These are phyloP conservation scores for Polytrichum commune DNA, from an alignment of 225 moss, liverwort and hornwort species.

Conservation along the genomic window DNA sequence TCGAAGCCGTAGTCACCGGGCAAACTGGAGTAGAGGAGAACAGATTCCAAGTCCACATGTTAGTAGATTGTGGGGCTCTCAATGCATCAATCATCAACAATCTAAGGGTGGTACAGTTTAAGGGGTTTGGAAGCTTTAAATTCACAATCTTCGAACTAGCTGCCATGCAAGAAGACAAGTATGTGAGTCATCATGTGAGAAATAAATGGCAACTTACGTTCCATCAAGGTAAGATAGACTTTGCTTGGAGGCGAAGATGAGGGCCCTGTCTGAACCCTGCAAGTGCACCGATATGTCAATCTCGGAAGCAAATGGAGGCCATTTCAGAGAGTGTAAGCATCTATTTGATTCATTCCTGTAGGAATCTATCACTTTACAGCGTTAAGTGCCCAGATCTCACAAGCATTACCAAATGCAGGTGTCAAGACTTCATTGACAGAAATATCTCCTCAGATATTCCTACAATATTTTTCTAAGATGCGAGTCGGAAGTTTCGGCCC, in stretches of 20 bases:
- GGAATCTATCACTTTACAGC: no score
- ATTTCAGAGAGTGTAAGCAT: no score
- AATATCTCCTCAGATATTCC: no score
- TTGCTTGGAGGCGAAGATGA: constrained; percentile 83
- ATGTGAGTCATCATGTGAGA: not conserved
- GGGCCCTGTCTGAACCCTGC: constrained; percentile 58
- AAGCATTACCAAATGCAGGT: no score
- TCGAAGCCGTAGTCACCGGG: constrained; percentile 96
- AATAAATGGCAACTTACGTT: constrained; percentile 25
- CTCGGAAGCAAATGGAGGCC: not conserved
- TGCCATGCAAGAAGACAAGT: no score
- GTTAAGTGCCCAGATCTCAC: no score
- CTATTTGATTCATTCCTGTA: no score
- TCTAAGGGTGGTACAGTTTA: not conserved
- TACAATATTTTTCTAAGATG: no score
- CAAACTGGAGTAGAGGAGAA: constrained; percentile 25
- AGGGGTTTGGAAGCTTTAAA: not conserved
- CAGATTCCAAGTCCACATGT: not conserved
- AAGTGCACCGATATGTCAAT: not conserved
- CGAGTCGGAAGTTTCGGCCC: no score
- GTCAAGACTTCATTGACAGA: no score
- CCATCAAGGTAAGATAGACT: constrained; percentile 86
- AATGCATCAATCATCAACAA: not conserved
- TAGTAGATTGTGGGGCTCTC: no score
- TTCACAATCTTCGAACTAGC: not conserved